Base-by-base conservation (phyloP, 2,329 filamentous ascomycete species). In the Stemphylium beticola region DNA sequence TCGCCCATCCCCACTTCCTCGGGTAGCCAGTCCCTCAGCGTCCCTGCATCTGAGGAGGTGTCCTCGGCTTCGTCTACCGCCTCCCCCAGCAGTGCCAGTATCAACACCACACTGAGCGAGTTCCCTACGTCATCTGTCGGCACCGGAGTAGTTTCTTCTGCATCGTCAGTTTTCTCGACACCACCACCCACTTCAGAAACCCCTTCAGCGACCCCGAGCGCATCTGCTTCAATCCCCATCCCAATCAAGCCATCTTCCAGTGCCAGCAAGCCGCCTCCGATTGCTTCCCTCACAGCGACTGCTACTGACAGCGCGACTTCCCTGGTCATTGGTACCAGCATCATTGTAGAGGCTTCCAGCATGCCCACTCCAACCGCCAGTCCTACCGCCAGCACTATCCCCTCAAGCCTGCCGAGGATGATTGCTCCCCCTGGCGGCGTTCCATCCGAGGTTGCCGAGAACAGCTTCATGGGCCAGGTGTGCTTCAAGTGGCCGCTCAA, bases 401-500 rank as follows among this genome's bases (percentile, higher is more conserved):
- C 90, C 0, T 84, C 85, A 0, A 80, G 81, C 32, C 81, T 96
- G 54, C 92, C 92, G 17, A 86, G 85, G 67, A 84, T 90, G 38
- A 93, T 97, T 61, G 85, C 87, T 24, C 91, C 92, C 8, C 84
- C 86, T 36, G 81, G 83, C 51, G 83, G 84, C 26, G 81, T 83
- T 43, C 79, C 81, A 17, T 55, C 77, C 4, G 57, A 64, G 7
- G 74, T 81, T 15, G 89, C 91, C 0, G 76, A 81, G 3, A 89
- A 90, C 63, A 86, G 85, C 0, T 86, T 85, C 4, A 77, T 90
- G 64, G 88, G 96, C 64, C 92, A 96, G 72, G 83, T 98, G 59
- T 95, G 90, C 31, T 97, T 98, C 82, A 80, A 85, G 47, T 89
- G 87, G 69, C 84, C 85, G 1, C 83, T 96, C 64, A 93, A 96